Base-by-base conservation (phyloP, 164 flowering plant species). In the Nymphaea thermarum region DNA sequence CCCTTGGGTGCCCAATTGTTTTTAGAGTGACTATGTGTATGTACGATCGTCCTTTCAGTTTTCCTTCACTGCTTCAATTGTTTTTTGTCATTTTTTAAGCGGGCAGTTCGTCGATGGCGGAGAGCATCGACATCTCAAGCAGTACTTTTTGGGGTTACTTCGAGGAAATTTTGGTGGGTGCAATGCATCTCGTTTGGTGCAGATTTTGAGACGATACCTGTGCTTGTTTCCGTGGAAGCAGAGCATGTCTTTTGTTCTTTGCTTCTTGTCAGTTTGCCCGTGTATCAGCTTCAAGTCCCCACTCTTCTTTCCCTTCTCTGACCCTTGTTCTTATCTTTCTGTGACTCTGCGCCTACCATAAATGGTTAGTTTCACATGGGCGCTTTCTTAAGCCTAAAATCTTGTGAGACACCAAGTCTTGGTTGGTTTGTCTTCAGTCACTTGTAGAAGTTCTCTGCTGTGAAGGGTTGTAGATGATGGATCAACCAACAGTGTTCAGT, bases 171-270 rank as follows among this genome's bases (percentile, higher is more conserved):
- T 61, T 61, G 64, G n/a, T 61, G 64, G 60, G 64, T 61, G 25
- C 16, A 3, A 8, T 17, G 2, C 25, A 36, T 61, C 16, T 61
- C 16, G 4, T 61, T 61, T 3, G 64, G n/a, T 65, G 68, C 51
- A 25, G 61, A 73, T 68, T 73, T 72, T 16, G 72, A 77, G 74
- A 72, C 65, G 72, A 73, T 61, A 3, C 64, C 11, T 61, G 42
- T 71, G 66, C 17, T 64, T 70, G 36, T 67, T 76, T 75, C 73
- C 63, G 69, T 68, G 44, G 43, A 43, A 65, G 60, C 65, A n/a
- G 64, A 6, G 42, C 65, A 75, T 76, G 79, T 74, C 67, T 65
- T 64, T 43, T 62, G 73, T 72, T 72, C 71, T 65, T 16, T 44
- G 65, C 18, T 64, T 65, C 71, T 42, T 64, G 43, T 16, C n/a